Evolutionary conservation across 306 rosid species (phyloP).

Genomic region (Ormosia emarginata): DNA sequence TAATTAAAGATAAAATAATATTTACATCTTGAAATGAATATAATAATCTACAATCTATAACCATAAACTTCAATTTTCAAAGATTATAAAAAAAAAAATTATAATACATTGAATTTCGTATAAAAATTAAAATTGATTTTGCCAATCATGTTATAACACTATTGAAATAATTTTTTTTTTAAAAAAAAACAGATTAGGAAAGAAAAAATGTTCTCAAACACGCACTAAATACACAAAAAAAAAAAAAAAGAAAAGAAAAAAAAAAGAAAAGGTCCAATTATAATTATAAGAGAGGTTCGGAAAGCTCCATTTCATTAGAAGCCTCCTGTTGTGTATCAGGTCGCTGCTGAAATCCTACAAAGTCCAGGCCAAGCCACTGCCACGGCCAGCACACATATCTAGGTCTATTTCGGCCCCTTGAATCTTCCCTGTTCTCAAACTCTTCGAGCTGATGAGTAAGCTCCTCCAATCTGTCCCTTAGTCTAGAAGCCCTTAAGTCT

Average conservation of each 20-base stretch:
- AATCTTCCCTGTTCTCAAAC: slow-evolving; percentile 77
- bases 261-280: slow-evolving; percentile 18
- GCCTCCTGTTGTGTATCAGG: slow-evolving; percentile 48
- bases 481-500: slow-evolving; percentile 84
- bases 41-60: too few species aligned
- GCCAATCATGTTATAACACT: too few species aligned
- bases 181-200: too few species aligned
- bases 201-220: too few species aligned
- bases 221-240: slow-evolving; percentile 46
- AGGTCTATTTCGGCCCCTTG: slow-evolving; percentile 51
- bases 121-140: too few species aligned
- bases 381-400: slow-evolving; percentile 99
- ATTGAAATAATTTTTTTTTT: too few species aligned
- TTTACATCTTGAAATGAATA: too few species aligned
- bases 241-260: background rate
- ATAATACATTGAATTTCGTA: too few species aligned
- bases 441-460: slow-evolving; percentile 89
- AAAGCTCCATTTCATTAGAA: slow-evolving; percentile 97
- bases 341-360: slow-evolving; percentile 61
- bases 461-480: slow-evolving; percentile 87
- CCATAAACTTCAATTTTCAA: too few species aligned
- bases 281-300: slow-evolving; percentile 81
- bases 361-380: slow-evolving; percentile 97
- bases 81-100: too few species aligned
- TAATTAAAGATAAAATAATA: too few species aligned